phyloP scores from a whole-genome alignment of 1,284 basidiomycete genomes.

The Marasmius oreades region DNA sequence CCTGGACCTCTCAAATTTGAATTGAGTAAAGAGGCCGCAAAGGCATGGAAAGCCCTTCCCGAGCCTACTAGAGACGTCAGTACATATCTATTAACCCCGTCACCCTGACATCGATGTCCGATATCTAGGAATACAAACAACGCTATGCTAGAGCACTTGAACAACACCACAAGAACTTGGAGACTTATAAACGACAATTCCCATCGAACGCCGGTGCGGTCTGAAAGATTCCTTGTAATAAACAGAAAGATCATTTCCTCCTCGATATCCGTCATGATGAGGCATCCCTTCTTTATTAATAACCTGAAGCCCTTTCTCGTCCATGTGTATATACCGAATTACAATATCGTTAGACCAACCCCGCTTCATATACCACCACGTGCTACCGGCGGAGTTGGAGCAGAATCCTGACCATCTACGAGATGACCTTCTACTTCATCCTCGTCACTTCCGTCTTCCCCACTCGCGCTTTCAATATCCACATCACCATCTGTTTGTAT shows the following conservation, averaged over 20 bases:
- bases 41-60: neutral
- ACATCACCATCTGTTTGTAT: neutral
- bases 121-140: neutral
- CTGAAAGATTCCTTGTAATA: too few species aligned
- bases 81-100: neutral
- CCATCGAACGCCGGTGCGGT: neutral
- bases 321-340: neutral
- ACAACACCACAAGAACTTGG: neutral
- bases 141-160: neutral
- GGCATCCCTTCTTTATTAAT: too few species aligned
- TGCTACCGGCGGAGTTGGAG: neutral
- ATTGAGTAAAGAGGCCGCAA: neutral
- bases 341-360: too few species aligned
- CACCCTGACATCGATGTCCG: neutral
- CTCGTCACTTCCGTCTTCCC: conserved; percentile 1
- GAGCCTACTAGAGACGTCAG: neutral
- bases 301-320: too few species aligned
- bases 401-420: neutral
- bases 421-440: conserved; percentile 5
- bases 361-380: too few species aligned
- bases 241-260: too few species aligned
- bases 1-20: neutral
- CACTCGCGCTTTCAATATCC: neutral
- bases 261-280: too few species aligned
- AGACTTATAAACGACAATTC: neutral